Percentiles rank a stretch among this genome's conserved stretches.
Evolutionary conservation across 163 green algal genomes (phyloP).

Genomic region (Chlamydomonas reinhardtii): DNA sequence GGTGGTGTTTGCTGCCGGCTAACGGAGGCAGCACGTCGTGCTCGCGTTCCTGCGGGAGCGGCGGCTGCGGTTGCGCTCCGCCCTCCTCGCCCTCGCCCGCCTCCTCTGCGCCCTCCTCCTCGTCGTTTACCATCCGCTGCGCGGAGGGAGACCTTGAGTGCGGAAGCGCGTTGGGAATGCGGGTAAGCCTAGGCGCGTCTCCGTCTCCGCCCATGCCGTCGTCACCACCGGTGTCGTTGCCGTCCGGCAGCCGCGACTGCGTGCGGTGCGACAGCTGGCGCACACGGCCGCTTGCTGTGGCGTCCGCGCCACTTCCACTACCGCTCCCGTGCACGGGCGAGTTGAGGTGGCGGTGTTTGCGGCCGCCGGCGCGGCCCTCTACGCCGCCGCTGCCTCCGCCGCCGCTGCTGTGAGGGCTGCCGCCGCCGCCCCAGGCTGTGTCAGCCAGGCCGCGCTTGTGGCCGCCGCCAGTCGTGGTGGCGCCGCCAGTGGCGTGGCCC

Average conservation of each 20-base stretch:
- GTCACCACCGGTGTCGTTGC: no score
- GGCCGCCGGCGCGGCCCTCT: slow-evolving; percentile 7
- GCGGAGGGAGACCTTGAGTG: no score
- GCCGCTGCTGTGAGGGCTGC: not conserved
- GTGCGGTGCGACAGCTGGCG: no score
- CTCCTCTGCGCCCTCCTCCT: no score
- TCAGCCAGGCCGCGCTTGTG: slow-evolving; percentile 24
- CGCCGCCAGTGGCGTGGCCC: no score
- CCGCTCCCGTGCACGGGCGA: not conserved
- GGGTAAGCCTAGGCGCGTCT: no score
- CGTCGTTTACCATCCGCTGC: no score
- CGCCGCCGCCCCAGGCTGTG: not conserved
- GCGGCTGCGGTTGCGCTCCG: not conserved
- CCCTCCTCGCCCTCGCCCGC: no score
- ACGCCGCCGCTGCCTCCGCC: not conserved
- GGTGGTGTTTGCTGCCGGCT: slow-evolving; percentile 11
- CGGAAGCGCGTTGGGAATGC: no score
- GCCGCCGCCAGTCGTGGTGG: not conserved
- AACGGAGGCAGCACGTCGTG: not conserved
- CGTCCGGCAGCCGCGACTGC: no score
- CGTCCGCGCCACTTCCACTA: not conserved
- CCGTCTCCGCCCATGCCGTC: no score
- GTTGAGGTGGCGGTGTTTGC: slow-evolving; percentile 35
- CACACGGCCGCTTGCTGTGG: not conserved
- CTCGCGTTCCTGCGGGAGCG: not conserved